Base-by-base conservation (phyloP, 345 rosid species). In the Citrus reticulata region DNA sequence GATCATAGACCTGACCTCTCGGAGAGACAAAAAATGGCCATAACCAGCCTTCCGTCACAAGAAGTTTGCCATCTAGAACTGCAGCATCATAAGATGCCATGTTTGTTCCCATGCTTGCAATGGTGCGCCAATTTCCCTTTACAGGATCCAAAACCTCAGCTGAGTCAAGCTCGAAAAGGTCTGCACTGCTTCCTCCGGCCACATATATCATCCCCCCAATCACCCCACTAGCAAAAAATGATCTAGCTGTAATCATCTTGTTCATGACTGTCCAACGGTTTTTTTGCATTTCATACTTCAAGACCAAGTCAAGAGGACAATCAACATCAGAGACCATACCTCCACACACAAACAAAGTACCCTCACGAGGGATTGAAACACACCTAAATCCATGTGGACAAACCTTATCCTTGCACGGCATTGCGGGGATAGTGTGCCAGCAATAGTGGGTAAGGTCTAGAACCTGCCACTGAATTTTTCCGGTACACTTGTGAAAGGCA, bases 1-100 rank as follows among this genome's bases (percentile, higher is more conserved):
- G 95, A 75, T 94, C 96, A 76, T 93, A 94, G n/a, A 93, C 92
- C 75, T 89, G 97, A 68, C 98, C 98, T 72, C 98, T 83, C 0
- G 97, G 98, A 46, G 95, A 91, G 35, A 92, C 92, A 68, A 84
- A 84, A 78, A 94, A 94, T 3, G 98, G 98, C 97, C 97, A 94
- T 78, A 94, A 76, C 98, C 98, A 94, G 69, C 98, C 98, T 87
- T 93, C 97, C 0, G 98, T 93, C 13, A 94, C 96, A 22, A 93
- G 87, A 60, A 94, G 92, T 80, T 90, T 93, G 57, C 98, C 97
- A 27, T 90, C 84, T 24, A 93, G 87, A 77, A 94, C 97, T 0
- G 96, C 95, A 25, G 97, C 82, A 81, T 94, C 95, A 61, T 91
- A 94, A 16, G 96, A 88, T 27, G 94, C 91, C 98, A 94, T 94